Evolutionary conservation across 352 stramenopile species (phyloP).

Genomic region (Globisporangium megalacanthum): DNA sequence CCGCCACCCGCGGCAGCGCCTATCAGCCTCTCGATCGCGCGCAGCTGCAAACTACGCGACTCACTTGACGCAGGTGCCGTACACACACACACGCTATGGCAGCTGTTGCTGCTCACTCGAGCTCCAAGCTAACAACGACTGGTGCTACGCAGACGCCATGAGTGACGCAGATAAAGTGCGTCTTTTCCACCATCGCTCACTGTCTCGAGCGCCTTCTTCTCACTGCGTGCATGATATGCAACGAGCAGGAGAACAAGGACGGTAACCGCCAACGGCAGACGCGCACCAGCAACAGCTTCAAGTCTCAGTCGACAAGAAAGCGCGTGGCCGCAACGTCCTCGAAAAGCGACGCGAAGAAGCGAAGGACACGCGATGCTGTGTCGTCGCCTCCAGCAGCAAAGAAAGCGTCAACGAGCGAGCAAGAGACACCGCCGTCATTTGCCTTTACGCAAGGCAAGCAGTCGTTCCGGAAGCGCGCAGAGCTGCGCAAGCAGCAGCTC

Average conservation of each 20-base stretch:
- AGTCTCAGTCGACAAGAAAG: background rate
- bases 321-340: background rate
- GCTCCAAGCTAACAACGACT: too few species aligned
- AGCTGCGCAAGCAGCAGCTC: conserved; percentile 19
- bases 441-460: conserved; percentile 39
- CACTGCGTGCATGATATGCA: background rate
- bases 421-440: conserved; percentile 54
- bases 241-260: conserved; percentile 1
- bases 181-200: too few species aligned
- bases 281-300: background rate
- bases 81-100: background rate
- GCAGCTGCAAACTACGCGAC: background rate
- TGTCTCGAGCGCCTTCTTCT: too few species aligned
- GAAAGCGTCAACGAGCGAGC: conserved; percentile 3
- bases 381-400: too few species aligned
- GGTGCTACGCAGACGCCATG: background rate
- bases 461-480: conserved; percentile 33
- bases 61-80: background rate
- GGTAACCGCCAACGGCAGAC: background rate
- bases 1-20: background rate
- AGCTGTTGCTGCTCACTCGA: too few species aligned
- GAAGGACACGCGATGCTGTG: too few species aligned
- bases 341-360: conserved; percentile 5
- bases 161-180: background rate
- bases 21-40: background rate